Conservation (phyloP, 148 eudicot species). For the Camellia lanceoleosa region DNA sequence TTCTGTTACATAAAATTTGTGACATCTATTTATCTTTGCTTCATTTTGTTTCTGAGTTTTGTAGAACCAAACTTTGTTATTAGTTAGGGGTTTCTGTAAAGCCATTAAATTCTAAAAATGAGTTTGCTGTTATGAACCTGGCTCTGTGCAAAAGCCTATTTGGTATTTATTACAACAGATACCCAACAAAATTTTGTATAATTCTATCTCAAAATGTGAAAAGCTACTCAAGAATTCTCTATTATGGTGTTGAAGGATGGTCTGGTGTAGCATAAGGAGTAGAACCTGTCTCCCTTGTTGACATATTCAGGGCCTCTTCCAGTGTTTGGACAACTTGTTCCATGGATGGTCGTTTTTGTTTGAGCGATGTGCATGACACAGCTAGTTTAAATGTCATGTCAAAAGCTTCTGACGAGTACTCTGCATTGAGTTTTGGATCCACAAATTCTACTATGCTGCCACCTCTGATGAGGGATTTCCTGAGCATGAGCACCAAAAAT, state of each 20-base stretch:
- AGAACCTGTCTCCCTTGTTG: conserved; percentile 23
- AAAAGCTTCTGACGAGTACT: conserved; percentile 36
- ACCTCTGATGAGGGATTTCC: too few relatives aligned
- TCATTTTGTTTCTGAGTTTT: too few relatives aligned
- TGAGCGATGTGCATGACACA: conserved; percentile 28
- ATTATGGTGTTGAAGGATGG: conserved; percentile 5
- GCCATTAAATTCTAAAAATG: too few relatives aligned
- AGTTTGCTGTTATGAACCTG: too few relatives aligned
- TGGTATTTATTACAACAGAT: too few relatives aligned
- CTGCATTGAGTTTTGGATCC: conserved; percentile 36
- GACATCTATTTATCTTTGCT: too few relatives aligned
- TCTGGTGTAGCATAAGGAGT: conserved; percentile 20
- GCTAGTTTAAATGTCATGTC: conserved; percentile 25
- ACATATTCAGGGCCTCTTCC: conserved; percentile 31
- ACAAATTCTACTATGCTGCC: conserved; percentile 24
- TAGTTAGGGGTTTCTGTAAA: too few relatives aligned
- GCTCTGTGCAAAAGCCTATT: too few relatives aligned
- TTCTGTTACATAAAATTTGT: too few relatives aligned
- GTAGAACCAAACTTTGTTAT: too few relatives aligned
- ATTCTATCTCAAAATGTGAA: background rate
- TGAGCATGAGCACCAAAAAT: background rate
- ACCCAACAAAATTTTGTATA: too few relatives aligned
- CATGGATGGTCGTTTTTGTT: conserved; percentile 33
- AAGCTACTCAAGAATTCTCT: background rate
- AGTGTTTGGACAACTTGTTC: conserved; percentile 25